Conservation (phyloP, 768 basidiomycete species). For the Strobilomyces echinocephalus region DNA sequence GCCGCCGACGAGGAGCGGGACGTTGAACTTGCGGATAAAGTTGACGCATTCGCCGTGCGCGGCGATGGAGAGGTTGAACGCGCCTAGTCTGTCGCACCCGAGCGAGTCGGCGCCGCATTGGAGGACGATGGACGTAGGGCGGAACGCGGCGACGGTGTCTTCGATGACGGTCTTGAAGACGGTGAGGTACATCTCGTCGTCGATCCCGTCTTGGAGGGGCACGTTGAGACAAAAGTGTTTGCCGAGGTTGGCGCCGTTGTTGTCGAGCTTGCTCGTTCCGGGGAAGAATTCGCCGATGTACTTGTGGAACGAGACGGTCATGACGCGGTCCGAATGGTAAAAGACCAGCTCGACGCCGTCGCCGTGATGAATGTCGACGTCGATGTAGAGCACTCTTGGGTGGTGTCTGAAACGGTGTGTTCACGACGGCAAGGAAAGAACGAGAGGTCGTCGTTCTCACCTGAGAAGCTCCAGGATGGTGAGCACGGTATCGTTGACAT, state of each 20-base stretch:
- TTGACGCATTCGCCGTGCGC: slow-evolving; percentile 98
- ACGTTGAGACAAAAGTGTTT: slow-evolving; percentile 96
- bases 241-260: slow-evolving; percentile 81
- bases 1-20: slow-evolving; percentile 85
- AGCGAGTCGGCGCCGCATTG: slow-evolving; percentile 97
- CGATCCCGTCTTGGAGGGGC: slow-evolving; percentile 91
- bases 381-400: slow-evolving; percentile 93
- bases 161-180: slow-evolving; percentile 96
- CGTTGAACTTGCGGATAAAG: slow-evolving; percentile 88
- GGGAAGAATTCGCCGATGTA: slow-evolving; percentile 99
- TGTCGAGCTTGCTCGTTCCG: slow-evolving; percentile 92
- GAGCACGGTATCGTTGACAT: slow-evolving; percentile 94
- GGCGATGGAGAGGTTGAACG: slow-evolving; percentile 95
- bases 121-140: slow-evolving; percentile 85
- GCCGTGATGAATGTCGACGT: slow-evolving; percentile 98
- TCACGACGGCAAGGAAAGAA: neutral
- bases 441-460: slow-evolving; percentile 35
- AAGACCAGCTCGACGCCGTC: slow-evolving; percentile 98
- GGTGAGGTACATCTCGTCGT: slow-evolving; percentile 94
- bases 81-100: slow-evolving; percentile 90
- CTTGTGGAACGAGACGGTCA: slow-evolving; percentile 99
- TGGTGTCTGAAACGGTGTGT: slow-evolving; percentile 57
- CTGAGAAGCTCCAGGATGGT: slow-evolving; percentile 89
- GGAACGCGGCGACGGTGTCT: slow-evolving; percentile 85
- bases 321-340: slow-evolving; percentile 95